Conservation (phyloP, 768 basidiomycete species). For the Leccinellum luteum region DNA sequence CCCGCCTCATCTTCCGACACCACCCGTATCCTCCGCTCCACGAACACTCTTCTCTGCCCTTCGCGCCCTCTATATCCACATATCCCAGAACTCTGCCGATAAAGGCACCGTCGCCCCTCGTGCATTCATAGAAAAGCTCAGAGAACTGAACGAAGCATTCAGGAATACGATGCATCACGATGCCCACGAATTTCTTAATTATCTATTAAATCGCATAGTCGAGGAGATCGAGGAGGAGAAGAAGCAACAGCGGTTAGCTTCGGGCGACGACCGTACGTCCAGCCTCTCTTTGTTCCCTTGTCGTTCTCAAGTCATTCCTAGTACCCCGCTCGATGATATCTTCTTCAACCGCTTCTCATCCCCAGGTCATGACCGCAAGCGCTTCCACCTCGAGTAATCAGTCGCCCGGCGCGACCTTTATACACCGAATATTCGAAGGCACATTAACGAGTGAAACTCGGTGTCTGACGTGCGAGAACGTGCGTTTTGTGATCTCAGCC, state of each 20-base stretch:
- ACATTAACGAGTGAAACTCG: constrained; percentile 94
- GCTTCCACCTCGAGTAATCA: constrained; percentile 47
- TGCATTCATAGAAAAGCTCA: constrained; percentile 91
- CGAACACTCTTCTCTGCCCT: constrained; percentile 88
- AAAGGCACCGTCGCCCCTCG: constrained; percentile 87
- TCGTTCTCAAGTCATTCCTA: constrained; percentile 26
- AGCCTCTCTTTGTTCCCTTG: background rate
- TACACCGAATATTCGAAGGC: constrained; percentile 93
- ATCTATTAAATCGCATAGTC: constrained; percentile 86
- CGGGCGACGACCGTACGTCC: constrained; percentile 66
- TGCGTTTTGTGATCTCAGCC: constrained; percentile 37
- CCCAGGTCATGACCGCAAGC: constrained; percentile 39
- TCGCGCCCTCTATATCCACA: constrained; percentile 84
- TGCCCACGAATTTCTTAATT: constrained; percentile 97
- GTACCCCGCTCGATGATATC: constrained; percentile 63
- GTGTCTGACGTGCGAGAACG: constrained; percentile 97
- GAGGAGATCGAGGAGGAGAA: constrained; percentile 86
- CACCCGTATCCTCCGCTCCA: constrained; percentile 55
- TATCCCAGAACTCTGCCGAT: constrained; percentile 73
- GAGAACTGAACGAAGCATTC: constrained; percentile 89
- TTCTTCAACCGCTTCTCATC: constrained; percentile 44
- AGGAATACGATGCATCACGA: constrained; percentile 94
- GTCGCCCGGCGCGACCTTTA: constrained; percentile 64
- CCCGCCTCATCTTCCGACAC: constrained; percentile 30
- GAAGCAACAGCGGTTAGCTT: constrained; percentile 43